Base-by-base conservation (phyloP, 1,139 yeast species). In the Geotrichum restrictum region DNA sequence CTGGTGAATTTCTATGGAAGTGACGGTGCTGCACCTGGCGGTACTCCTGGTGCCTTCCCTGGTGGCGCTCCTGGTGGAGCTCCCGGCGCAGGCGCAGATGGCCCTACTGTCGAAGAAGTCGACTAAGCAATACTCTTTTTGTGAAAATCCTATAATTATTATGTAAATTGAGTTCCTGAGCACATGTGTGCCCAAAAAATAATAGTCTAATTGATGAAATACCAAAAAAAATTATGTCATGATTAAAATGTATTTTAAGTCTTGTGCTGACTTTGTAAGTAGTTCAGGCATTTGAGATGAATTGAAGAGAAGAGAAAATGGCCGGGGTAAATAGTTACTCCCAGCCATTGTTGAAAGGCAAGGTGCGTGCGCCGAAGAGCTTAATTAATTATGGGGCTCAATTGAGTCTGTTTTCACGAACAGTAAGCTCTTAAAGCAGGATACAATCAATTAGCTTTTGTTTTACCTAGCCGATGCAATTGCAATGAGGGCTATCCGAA, bases 1-100 rank as follows among this genome's bases (percentile, higher is more conserved):
- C 83, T 88, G 86, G 77, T 88, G 71, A 87, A 87, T 81, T 85
- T 89, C 78, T 88, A 88, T 85, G 73, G 72, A 52, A 70, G 67
- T 59, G 74, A 65, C 53, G 74, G 72, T 56, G 84, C 81, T 64
- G 71, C 71, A 51, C 80, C 83, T 63, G 83, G 81, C 65, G 82
- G 76, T 66, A 69, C 31, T 38, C 81, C 83, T 70, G 86, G 84
- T 69, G 87, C 83, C 66, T 83, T 81, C 67, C 83, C 83, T 65
- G 82, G 74, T 56, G 74, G 72, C 48, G 69, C 68, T 38, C 59
- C 59, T 16, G 64, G 62, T 42, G 65, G 63, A 36, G 51, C 22
- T 42, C n/a, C n/a, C n/a, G 49, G 44, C 5, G 64, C 59, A 36
- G 37, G 37, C 14, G 62, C 60, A 33, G 27, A 31, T 21, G 53